Percentiles rank a stretch among this genome's conserved stretches.
Evolutionary conservation across 177 flowering plant species (phyloP).

Genomic region (Telopea speciosissima): DNA sequence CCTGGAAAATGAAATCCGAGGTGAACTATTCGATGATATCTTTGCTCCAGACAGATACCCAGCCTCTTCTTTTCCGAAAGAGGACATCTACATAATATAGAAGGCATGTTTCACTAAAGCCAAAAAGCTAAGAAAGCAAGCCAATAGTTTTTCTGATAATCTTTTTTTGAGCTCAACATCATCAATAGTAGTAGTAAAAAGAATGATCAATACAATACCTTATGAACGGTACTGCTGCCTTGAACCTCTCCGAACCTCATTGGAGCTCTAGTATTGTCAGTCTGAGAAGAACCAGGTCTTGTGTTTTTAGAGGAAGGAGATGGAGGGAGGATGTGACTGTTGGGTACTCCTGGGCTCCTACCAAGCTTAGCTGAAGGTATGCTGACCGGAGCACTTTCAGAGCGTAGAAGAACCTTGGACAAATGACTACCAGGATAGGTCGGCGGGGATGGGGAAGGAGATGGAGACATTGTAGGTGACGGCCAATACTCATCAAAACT

Average conservation of each 20-base stretch:
- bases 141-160: background rate
- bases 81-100: conserved; percentile 32
- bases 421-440: conserved; percentile 31
- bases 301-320: conserved; percentile 46
- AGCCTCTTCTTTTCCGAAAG: conserved; percentile 53
- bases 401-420: conserved; percentile 44
- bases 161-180: too few relatives aligned
- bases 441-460: conserved; percentile 78
- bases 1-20: conserved; percentile 53
- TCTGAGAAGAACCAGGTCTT: conserved; percentile 28
- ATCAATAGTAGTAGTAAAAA: background rate
- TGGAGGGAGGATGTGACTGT: conserved; percentile 40
- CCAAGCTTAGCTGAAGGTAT: conserved; percentile 40
- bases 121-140: background rate
- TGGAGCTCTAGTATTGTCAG: conserved; percentile 25
- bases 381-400: conserved; percentile 76
- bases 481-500: conserved; percentile 63
- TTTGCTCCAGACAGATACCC: conserved; percentile 35
- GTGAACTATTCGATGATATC: conserved; percentile 47
- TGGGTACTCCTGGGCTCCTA: conserved; percentile 24
- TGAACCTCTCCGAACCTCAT: conserved; percentile 20
- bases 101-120: background rate
- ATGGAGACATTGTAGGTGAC: conserved; percentile 54
- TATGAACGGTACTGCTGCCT: conserved; percentile 34
- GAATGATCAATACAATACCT: conserved; percentile 40